Evolutionary conservation across 306 rosid species (phyloP).

Genomic region (Cicer arietinum): DNA sequence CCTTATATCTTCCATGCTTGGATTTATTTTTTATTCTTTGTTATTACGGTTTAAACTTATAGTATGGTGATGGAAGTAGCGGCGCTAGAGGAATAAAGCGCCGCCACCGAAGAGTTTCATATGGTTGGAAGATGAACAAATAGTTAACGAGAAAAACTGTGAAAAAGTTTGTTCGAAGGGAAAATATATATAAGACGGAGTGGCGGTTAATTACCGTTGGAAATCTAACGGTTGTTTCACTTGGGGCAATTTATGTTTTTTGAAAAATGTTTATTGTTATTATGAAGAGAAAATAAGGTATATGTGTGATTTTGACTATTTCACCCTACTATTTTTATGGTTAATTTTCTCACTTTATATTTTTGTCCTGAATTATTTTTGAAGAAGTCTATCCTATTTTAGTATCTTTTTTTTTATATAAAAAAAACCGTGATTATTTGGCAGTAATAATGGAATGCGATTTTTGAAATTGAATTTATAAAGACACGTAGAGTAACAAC

Average conservation of each 20-base stretch:
- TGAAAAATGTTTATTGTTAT: too few relatives aligned
- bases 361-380: too few relatives aligned
- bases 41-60: background rate
- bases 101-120: constrained; percentile 39
- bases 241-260: background rate
- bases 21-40: background rate
- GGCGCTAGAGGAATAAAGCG: constrained; percentile 45
- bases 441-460: too few relatives aligned
- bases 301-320: too few relatives aligned
- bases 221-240: background rate
- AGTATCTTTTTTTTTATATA: too few relatives aligned
- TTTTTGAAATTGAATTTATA: too few relatives aligned
- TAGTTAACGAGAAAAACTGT: background rate
- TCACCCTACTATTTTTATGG: too few relatives aligned
- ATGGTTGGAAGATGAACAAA: background rate
- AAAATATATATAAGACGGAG: constrained; percentile 35
- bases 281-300: too few relatives aligned
- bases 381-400: too few relatives aligned
- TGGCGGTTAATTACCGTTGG: constrained; percentile 58
- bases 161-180: background rate
- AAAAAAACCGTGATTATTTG: too few relatives aligned
- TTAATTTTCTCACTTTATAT: too few relatives aligned
- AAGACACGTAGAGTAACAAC: too few relatives aligned
- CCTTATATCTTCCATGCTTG: constrained; percentile 48
- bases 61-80: constrained; percentile 22